Base-by-base conservation (phyloP, 352 stramenopile genomes). In the Globisporangium emineosum region DNA sequence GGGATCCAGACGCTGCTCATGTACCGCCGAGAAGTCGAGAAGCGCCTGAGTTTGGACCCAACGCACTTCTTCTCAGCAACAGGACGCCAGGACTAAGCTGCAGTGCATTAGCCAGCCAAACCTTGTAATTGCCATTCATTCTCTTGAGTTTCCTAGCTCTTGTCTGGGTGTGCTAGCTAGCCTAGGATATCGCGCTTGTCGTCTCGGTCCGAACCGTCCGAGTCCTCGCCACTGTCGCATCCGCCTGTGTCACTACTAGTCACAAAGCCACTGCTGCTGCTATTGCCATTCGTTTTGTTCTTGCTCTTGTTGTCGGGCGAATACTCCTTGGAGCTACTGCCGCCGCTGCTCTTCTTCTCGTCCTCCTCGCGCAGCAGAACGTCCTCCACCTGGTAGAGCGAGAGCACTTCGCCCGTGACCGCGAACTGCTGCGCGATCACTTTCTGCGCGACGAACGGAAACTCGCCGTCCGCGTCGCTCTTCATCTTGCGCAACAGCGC, bases 1-100 rank as follows among this genome's bases (percentile, higher is more conserved):
- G 76, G 68, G 13, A 84, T 89, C 64, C 79, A 90, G 49, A 74
- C 72, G 40, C 55, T 90, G 54, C 64, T 90, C 21, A 82, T 84
- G 60, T 90, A 89, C 47, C 72, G 81, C 40, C 73, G 72, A 51
- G 81, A 90, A 60, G 79, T 90, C 29, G 79, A 85, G 51, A 88
- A 84, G 54, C 76, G 78, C 51, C 68, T 83, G 9, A 70, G 70
- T 49, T 55, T 58, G 8, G 71, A 79, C 45, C 60, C 73, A 5
- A 57, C 71, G 13, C 73, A 77, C 21, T 64, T 70, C 23, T 27
- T 29, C 57, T 17, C 35, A n/a, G 0, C 19, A 51, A 10, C 21
- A 42, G 19, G 51, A 7, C 19, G 51, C 21, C 19, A 57, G 19
- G 35, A 57, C 10, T n/a, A 9, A 33, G 9, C 8, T 3, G 12